Base-by-base conservation (phyloP, 306 rosid genomes). In the Castanea crenata region DNA sequence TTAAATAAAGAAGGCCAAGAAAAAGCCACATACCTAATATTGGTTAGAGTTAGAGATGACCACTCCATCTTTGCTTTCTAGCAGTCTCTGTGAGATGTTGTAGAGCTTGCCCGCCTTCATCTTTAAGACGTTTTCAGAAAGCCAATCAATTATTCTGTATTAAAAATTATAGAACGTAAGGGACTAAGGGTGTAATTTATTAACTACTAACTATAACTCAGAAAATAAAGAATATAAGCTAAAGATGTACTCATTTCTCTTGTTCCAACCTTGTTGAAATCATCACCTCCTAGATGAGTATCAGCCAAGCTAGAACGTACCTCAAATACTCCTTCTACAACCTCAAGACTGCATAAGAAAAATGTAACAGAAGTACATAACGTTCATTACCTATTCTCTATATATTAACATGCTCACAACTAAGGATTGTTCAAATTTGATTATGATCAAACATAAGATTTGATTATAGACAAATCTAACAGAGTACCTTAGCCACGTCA, bases 251-350 rank as follows among this genome's bases (percentile, higher is more conserved):
- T 63, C 11, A 5, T 29, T n/a, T 18, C 41, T 27, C 41, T 15
- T 13, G 69, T 63, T 63, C 62, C 4, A 57, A 94, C 98, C 97
- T 95, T 95, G 64, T 95, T 97, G 32, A 95, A 92, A 83, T 95
- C 99, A 85, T 95, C 99, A 71, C 99, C 99, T 31, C 99, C 99
- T 88, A 94, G 85, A 85, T 94, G 99, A 4, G 99, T 92, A 51
- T 92, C 99, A 20, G 97, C 99, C 35, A 98, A 92, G 4, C 97
- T 92, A 73, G 98, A 91, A 38, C 87, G 85, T 81, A 95, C 98
- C 81, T 92, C 98, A 80, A 92, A 95, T 44, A 95, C 99, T 62
- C 98, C 99, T 78, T 95, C 99, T 65, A 97, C 99, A 23, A 89
- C 99, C 89, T 95, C 98, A 41, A 95, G 88, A 95, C 98, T 90